phyloP scores from a whole-genome alignment of 768 basidiomycete genomes.

The Melanogaster broomeanus region DNA sequence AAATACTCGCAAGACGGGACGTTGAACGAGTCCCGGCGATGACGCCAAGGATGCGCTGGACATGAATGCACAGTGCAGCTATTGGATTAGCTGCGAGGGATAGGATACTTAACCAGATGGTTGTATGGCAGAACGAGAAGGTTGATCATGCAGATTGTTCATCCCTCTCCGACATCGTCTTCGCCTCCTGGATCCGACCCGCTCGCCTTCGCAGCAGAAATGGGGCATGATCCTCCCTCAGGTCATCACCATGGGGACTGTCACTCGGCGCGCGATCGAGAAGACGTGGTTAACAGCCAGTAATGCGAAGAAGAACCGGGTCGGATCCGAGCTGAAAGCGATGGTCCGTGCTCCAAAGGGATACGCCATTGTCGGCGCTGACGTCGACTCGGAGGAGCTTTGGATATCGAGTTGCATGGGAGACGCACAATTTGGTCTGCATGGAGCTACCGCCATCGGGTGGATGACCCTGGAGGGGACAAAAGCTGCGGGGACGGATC shows the following conservation, averaged over 20 bases:
- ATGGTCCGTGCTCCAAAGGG: constrained; percentile 95
- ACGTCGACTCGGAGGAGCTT: constrained; percentile 97
- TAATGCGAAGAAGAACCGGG: constrained; percentile 95
- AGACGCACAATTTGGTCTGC: constrained; percentile 95
- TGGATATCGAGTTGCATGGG: constrained; percentile 99
- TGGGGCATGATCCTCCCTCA: constrained; percentile 95
- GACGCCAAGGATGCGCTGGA: constrained; percentile 85
- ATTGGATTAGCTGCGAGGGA: constrained; percentile 97
- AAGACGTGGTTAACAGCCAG: constrained; percentile 98
- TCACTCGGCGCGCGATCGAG: constrained; percentile 96
- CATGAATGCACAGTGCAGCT: constrained; percentile 93
- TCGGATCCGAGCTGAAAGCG: constrained; percentile 97
- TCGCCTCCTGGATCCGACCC: constrained; percentile 6
- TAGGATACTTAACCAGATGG: constrained; percentile 89
- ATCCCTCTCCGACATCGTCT: neutral
- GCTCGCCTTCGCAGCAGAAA: constrained; percentile 41
- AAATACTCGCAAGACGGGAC: constrained; percentile 87
- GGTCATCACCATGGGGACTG: constrained; percentile 97
- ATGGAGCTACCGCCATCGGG: constrained; percentile 94
- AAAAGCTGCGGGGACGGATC: constrained; percentile 90
- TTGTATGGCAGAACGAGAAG: constrained; percentile 71
- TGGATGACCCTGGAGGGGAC: constrained; percentile 99
- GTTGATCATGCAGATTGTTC: constrained; percentile 54
- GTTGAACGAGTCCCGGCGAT: constrained; percentile 75
- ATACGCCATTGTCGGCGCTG: constrained; percentile 94